Percentiles rank a stretch among this genome's conserved stretches.
Conservation (phyloP, 768 basidiomycete genomes). For the Podaxis pistillaris region DNA sequence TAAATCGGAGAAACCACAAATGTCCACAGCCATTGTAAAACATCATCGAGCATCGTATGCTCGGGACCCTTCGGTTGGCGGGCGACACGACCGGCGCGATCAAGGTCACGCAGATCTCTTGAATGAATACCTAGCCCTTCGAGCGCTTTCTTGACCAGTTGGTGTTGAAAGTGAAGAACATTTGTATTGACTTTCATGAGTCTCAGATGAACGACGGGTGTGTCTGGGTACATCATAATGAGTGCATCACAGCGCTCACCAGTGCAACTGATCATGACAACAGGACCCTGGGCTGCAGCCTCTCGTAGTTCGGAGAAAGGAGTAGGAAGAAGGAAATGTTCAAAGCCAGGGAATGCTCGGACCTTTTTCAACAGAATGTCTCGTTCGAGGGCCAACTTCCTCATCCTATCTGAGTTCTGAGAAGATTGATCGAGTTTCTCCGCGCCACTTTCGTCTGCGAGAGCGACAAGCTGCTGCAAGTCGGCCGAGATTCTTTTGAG, state of each 20-base stretch:
- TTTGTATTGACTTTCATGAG: conserved; percentile 5
- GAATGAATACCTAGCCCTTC: conserved; percentile 14
- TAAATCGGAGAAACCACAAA: conserved; percentile 16
- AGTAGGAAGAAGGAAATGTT: conserved; percentile 20
- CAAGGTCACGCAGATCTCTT: not conserved
- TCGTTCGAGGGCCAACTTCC: conserved; percentile 20
- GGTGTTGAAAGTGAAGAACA: conserved; percentile 7
- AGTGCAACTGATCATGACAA: conserved; percentile 18
- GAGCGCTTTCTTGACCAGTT: conserved; percentile 12
- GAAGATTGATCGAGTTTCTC: not conserved
- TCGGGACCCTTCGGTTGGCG: not conserved
- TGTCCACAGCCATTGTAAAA: conserved; percentile 18
- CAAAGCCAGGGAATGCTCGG: conserved; percentile 17
- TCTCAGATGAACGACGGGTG: conserved; percentile 6
- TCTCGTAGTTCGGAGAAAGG: conserved; percentile 11
- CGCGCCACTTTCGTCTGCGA: not conserved
- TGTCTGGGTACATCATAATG: conserved; percentile 8
- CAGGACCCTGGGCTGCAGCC: conserved; percentile 16
- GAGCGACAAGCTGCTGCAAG: not conserved
- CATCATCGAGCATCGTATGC: conserved; percentile 10
- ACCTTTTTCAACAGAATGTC: conserved; percentile 16
- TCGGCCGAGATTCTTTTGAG: not conserved
- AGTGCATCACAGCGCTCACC: conserved; percentile 16
- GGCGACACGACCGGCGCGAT: conserved; percentile 11
- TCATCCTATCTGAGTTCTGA: conserved; percentile 12